Base-by-base conservation (phyloP, 2,329 filamentous ascomycete genomes). In the Xylariaceae sp. region DNA sequence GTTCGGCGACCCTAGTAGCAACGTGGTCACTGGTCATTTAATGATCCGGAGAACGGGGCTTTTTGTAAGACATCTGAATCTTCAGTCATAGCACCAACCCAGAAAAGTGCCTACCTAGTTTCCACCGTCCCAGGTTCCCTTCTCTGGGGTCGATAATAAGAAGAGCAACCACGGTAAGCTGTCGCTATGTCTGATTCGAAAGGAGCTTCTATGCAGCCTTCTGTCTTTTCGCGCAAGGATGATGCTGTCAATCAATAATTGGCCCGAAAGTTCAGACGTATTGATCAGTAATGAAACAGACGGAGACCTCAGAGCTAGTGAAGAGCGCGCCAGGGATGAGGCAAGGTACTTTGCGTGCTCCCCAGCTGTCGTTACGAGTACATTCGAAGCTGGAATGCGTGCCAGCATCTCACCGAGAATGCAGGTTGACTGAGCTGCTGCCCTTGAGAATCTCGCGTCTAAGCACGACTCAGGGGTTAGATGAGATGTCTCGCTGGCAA, bases 391-490 rank as follows among this genome's bases (percentile, higher is more conserved):
- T 30, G 23, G 23, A 30, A 30, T 30, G 23, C 23, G 23, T 30
- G 23, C 23, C 23, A 30, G 23, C 23, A 30, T 30, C 23, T 30
- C 23, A 30, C 23, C 23, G 23, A 30, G 23, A 30, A 30, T n/a
- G 44, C 11, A 17, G 44, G 4, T 47, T 47, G 10, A 44, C 39
- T 44, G 10, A 30, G 23, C 4, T 30, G 23, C 23, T 7, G 10
- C 15, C 45, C 15, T 9, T 17, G 15, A 17, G 17, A 48, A 30
- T 30, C 9, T 39, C 55, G 62, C 62, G 62, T 57, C 62, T 62
- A 64, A 60, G 60, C 62, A 64, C 34, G 55, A 62, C 53, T 62
- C 57, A 64, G 62, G 62, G 62, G 62, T 18, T 61, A 44, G 42
- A 45, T n/a, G 42, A 45, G 23, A 45, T 45, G 42, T 45, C 42